These are phyloP conservation scores for Colletotrichum acutatum DNA, from an alignment of 2,329 filamentous ascomycete genomes.

Conservation along the genomic window DNA sequence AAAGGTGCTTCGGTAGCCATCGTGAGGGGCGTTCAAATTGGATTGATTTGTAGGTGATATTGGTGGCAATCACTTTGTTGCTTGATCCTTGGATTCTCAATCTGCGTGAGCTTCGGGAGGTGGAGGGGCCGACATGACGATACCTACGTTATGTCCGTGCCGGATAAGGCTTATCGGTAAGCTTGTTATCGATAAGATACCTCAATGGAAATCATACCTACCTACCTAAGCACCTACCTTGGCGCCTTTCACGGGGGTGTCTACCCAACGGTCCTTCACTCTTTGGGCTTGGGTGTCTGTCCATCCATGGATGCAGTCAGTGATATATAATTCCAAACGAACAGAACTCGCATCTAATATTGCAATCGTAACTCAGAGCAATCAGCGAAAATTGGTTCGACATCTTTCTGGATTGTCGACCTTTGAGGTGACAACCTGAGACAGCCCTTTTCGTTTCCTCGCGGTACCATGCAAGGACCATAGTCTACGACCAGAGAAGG, in stretches of 20 bases:
- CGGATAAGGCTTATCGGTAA: constrained; percentile 8
- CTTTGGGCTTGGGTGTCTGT: not conserved
- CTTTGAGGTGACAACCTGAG: not conserved
- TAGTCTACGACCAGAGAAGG: not conserved
- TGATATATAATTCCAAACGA: not conserved
- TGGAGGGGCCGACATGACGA: constrained; percentile 23
- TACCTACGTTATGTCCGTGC: constrained; percentile 7
- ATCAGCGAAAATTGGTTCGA: not conserved
- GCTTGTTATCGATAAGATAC: not conserved
- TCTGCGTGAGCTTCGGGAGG: not conserved
- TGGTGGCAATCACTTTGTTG: not conserved
- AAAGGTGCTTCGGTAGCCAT: constrained; percentile 19
- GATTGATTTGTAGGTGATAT: not conserved
- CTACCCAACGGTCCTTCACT: not conserved
- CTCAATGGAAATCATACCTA: too few relatives aligned
- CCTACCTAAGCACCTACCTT: not conserved
- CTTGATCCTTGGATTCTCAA: constrained; percentile 15
- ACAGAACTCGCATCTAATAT: not conserved
- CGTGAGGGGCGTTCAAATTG: not conserved
- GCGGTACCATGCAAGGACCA: not conserved
- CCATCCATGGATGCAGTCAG: not conserved
- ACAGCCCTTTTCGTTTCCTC: not conserved
- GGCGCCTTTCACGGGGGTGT: not conserved
- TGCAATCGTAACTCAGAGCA: not conserved
- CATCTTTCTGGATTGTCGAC: not conserved